Percentiles rank a stretch among this genome's conserved stretches.
Evolutionary conservation across 2,329 filamentous ascomycete species (phyloP).

Genomic region (Pseudopyrenochaeta lycopersici): DNA sequence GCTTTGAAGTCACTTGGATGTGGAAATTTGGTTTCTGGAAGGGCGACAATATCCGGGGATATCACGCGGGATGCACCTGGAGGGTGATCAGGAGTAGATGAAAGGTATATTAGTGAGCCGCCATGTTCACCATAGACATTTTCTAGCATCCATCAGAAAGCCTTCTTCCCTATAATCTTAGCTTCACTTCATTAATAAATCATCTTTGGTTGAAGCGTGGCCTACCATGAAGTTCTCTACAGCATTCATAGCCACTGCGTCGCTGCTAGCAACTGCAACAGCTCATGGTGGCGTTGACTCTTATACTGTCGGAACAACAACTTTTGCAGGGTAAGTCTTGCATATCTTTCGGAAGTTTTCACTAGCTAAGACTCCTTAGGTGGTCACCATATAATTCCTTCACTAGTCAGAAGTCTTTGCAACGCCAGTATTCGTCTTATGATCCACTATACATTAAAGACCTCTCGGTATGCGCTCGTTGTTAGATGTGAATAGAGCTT

Average conservation of each 20-base stretch:
- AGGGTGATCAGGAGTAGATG: not conserved
- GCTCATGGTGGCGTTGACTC: slow-evolving; percentile 40
- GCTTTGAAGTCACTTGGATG: not conserved
- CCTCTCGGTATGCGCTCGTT: slow-evolving; percentile 27
- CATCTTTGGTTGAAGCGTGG: not conserved
- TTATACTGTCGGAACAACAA: slow-evolving; percentile 33
- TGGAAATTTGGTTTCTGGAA: slow-evolving; percentile 6
- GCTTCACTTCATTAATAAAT: slow-evolving; percentile 1
- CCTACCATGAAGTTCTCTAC: slow-evolving; percentile 33
- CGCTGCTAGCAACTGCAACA: slow-evolving; percentile 28
- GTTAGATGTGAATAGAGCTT: not conserved
- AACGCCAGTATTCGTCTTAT: slow-evolving; percentile 39
- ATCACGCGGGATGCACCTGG: slow-evolving; percentile 10
- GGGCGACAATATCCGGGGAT: slow-evolving; percentile 14
- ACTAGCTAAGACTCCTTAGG: slow-evolving; percentile 10
- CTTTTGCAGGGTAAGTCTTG: slow-evolving; percentile 32
- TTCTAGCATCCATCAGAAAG: not conserved
- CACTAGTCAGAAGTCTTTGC: slow-evolving; percentile 34
- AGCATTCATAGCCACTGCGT: slow-evolving; percentile 23
- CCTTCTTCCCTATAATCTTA: not conserved
- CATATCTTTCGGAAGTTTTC: not conserved
- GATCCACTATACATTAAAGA: slow-evolving; percentile 38
- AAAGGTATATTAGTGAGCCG: slow-evolving; percentile 13
- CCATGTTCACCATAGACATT: not conserved
- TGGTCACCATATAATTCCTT: slow-evolving; percentile 41